These are phyloP conservation scores for Fraxinus floribunda DNA, from an alignment of 305 asterid species.

Conservation along the genomic window DNA sequence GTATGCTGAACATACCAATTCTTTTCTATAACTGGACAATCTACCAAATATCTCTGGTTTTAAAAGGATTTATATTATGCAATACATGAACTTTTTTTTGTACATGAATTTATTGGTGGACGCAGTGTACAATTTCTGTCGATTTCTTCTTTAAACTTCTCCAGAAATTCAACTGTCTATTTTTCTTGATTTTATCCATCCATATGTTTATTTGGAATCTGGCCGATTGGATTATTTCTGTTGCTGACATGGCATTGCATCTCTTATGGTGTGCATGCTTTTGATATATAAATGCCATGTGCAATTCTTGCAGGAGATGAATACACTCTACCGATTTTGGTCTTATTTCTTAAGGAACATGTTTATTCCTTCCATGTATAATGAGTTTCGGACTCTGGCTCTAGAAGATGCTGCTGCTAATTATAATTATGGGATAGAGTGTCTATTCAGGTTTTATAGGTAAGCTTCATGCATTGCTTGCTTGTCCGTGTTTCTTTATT, in stretches of 20 bases:
- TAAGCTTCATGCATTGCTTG: conserved; percentile 25
- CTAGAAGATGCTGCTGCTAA: conserved; percentile 86
- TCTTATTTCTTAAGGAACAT: conserved; percentile 70
- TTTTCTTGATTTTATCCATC: neutral
- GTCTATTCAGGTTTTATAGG: conserved; percentile 87
- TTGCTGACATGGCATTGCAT: neutral
- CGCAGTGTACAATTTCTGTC: neutral
- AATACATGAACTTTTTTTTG: neutral
- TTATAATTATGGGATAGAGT: conserved; percentile 77
- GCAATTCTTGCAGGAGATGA: conserved; percentile 81
- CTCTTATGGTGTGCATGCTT: neutral
- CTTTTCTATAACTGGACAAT: neutral
- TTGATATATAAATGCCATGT: conserved; percentile 9
- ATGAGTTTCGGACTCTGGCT: conserved; percentile 70
- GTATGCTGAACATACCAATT: neutral
- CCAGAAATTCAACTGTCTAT: conserved; percentile 4
- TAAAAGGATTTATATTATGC: neutral
- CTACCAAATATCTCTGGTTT: neutral
- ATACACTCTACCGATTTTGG: conserved; percentile 89
- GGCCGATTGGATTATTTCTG: neutral
- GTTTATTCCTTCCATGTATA: conserved; percentile 71
- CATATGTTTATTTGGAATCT: conserved; percentile 9
- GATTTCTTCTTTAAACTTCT: neutral
- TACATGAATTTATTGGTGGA: neutral
- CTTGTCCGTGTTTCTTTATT: neutral